Base-by-base conservation (phyloP, 768 basidiomycete genomes). In the Lactarius indigo region DNA sequence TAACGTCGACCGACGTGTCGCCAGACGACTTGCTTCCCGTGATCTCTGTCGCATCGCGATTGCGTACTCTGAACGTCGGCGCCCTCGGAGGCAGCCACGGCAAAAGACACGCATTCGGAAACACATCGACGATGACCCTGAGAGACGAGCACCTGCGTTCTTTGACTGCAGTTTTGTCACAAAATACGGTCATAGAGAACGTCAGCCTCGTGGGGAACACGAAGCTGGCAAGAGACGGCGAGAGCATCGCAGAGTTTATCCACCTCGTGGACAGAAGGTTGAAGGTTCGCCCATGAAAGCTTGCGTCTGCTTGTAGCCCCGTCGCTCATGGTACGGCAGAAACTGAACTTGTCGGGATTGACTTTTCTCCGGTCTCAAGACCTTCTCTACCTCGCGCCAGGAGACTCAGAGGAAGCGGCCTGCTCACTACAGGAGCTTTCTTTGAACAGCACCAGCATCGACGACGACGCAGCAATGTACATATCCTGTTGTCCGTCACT, bases 121-220 rank as follows among this genome's bases (percentile, higher is more conserved):
- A 83, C 64, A 76, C 79, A 13, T 77, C 81, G 12, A 79, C 80
- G 10, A 81, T 86, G 79, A 87, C 84, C 2, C 77, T 90, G 77
- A 85, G 79, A 18, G 86, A 89, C 73, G 73, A 77, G 10, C 75
- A 73, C 0, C 80, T 90, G 35, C 66, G 63, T 8, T 73, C 73
- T 23, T 75, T 89, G 50, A 83, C 84, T 7, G 75, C 76, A 5
- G 64, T 76, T 23, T 71, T 88, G 44, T 74, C 73, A 26, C 59
- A 66, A 0, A 80, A 76, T 66, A 50, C 68, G 13, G 66, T 73
- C 28, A 75, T 91, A 30, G 83, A 86, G 62, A 80, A 77, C 65
- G 64, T 91, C 58, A 90, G 76, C 72, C 76, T 91, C 9, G 87
- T 87, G 8, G 85, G 85, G 8, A 91, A 90, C 71, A 78, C 79